Base-by-base conservation (phyloP, 1,139 yeast species). In the Candida sp. region DNA sequence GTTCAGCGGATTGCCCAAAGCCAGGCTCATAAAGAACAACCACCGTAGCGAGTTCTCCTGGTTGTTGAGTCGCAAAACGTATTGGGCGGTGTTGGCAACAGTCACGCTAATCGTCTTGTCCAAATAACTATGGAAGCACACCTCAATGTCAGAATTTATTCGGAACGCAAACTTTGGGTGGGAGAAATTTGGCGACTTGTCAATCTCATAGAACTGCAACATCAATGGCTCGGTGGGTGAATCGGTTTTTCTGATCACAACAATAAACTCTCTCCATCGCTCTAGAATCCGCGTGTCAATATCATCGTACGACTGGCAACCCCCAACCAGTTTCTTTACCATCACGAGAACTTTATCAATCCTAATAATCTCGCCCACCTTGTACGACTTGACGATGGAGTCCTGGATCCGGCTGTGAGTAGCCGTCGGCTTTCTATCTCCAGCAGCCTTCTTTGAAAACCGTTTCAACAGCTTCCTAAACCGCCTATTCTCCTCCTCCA, bases 231-330 rank as follows among this genome's bases (percentile, higher is more conserved):
- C 68, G 2, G 67, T 70, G 0, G 61, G 49, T 50, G 75, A 69
- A 27, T 81, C 83, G 0, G 88, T 81, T 41, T 82, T 81, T 51
- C 94, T 70, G 0, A 87, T 83, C 3, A 87, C 89, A 1, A 87
- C 85, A 33, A 82, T 69, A 61, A 83, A 88, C 63, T 91, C 97
- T 53, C 79, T 81, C 94, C 97, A 90, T 44, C 90, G 70, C 52
- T 88, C 91, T n/a, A 75, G 56, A 2, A 88, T 75, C 46, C 86
- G 68, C 0, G 90, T 73, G 49, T 81, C 84, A 38, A 77, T 71
- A 1, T 79, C 70, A 49, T 80, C 86, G 12, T 70, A 69, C 52
- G 84, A 89, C 25, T 59, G 63, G 33, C 67, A 63, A 2, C 50
- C 44, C 3, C 53, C 42, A 3, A 62, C 52, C 23, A 32, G 22